Base-by-base conservation (phyloP, 345 rosid genomes). In the Gossypium raimondii region DNA sequence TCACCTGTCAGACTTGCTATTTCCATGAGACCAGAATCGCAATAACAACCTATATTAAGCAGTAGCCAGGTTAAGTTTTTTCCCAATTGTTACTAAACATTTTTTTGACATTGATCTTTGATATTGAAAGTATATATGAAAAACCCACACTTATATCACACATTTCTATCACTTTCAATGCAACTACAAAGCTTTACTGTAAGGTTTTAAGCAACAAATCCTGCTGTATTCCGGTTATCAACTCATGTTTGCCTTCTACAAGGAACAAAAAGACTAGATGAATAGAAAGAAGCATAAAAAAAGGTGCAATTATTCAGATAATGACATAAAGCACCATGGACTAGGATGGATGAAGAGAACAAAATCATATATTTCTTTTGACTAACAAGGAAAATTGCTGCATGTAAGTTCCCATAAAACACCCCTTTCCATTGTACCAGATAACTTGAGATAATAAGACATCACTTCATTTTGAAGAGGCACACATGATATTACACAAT, bases 191-290 rank as follows among this genome's bases (percentile, higher is more conserved):
- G 45, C 25, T 27, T 51, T 69, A 52, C 8, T 29, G 25, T 51
- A 27, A 52, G 59, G 45, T 51, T 25, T 69, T 18, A 51, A 27
- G 73, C 45, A 27, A 68, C 13, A 68, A 48, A 8, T 25, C 59
- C 60, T 9, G 22, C 59, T 27, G 2, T 16, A 18, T 16, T 22
- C 27, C 27, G 13, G 63, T 47, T 55, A 55, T 55, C 29, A 11
- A 38, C 24, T 71, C 50, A 71, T 20, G 9, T 71, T 34, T 53
- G 63, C 63, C 41, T 71, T 71, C 63, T 53, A 18, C 25, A 43
- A 72, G 38, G 12, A 3, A 57, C 3, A 70, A 70, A 5, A 53
- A 41, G 57, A 52, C 47, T 12, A 2, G 48, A 55, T n/a, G n/a
- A 34, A 55, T 10, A 24, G 53, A 55, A 52, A 2, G 12, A 71